Conservation (phyloP, 116 monocot genomes). For the Thalassia testudinum region DNA sequence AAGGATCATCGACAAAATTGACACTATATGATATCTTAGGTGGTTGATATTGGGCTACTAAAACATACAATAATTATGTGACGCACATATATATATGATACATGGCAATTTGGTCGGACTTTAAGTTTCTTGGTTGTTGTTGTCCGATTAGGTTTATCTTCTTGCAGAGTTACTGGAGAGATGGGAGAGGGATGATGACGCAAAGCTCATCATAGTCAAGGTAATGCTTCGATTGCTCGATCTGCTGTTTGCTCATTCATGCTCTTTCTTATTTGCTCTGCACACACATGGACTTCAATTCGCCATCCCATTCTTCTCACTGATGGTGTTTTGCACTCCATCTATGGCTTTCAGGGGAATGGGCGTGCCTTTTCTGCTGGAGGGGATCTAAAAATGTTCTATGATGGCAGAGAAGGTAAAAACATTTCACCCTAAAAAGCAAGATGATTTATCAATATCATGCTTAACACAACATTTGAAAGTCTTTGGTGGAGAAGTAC, state of each 20-base stretch:
- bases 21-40: too few species aligned
- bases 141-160: constrained; percentile 58
- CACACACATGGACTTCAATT: too few species aligned
- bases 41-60: too few species aligned
- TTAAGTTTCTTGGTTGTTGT: background rate
- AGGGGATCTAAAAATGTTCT: constrained; percentile 93
- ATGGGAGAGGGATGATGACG: constrained; percentile 83
- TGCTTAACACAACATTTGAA: too few species aligned
- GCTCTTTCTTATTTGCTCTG: background rate
- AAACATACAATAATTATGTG: too few species aligned
- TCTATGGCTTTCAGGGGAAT: constrained; percentile 39
- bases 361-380: constrained; percentile 89
- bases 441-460: too few species aligned
- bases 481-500: too few species aligned
- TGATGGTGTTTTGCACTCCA: too few species aligned
- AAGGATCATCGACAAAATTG: background rate
- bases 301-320: background rate
- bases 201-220: constrained; percentile 67
- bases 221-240: constrained; percentile 11
- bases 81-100: background rate
- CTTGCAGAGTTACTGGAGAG: constrained; percentile 64
- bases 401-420: constrained; percentile 53
- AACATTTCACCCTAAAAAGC: too few species aligned
- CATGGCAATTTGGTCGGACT: background rate
- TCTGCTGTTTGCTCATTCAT: background rate